Evolutionary conservation across 805 yeast species (phyloP).

Genomic region (Hanseniaspora thailandica): DNA sequence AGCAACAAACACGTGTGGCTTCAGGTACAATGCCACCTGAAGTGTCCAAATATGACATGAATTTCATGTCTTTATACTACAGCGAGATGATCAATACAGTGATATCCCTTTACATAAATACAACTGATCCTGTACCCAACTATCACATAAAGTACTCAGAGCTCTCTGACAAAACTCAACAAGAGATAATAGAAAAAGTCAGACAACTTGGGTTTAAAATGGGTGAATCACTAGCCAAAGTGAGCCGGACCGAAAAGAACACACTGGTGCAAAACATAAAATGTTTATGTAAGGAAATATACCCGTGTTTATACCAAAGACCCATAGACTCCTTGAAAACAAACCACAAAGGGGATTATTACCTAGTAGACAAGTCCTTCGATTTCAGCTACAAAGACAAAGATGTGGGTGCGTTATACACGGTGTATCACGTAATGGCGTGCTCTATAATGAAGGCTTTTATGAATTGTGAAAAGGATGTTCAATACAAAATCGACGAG

Average conservation of each 20-base stretch:
- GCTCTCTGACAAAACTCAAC: neutral
- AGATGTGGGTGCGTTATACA: neutral
- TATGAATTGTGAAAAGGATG: neutral
- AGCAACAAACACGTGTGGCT: neutral
- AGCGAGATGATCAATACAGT: neutral
- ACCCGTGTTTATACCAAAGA: slow-evolving; percentile 69
- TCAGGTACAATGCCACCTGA: neutral
- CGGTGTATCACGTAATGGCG: neutral
- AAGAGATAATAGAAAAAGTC: neutral
- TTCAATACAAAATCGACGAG: neutral
- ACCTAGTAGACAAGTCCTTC: slow-evolving; percentile 24
- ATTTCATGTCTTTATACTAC: neutral
- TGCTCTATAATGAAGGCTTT: neutral
- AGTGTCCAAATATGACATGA: neutral
- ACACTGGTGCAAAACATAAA: slow-evolving; percentile 40
- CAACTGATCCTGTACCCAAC: neutral
- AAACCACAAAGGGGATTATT: slow-evolving; percentile 56
- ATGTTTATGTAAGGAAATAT: slow-evolving; percentile 82
- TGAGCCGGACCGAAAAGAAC: neutral
- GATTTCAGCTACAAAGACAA: neutral
- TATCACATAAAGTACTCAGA: neutral
- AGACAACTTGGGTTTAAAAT: neutral
- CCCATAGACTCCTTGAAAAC: slow-evolving; percentile 89
- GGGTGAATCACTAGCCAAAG: neutral
- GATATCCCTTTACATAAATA: neutral